Base-by-base conservation (phyloP, 2,329 filamentous ascomycete species). In the Tolypocladium pustulatum region DNA sequence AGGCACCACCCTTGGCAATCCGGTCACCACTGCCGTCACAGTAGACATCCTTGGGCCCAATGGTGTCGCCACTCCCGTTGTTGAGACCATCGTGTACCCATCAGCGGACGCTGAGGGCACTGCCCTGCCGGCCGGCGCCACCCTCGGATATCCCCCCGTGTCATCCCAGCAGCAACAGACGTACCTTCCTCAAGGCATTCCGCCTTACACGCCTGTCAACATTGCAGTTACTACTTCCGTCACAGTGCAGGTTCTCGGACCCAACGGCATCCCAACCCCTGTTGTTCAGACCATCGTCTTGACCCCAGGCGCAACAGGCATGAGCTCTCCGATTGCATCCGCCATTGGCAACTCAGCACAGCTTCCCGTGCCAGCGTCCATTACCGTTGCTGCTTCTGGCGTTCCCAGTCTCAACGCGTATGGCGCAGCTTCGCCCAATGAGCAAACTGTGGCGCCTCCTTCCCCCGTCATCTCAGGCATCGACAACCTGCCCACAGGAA, bases 211-310 rank as follows among this genome's bases (percentile, higher is more conserved):
- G 25, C 59, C 63, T 36, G 59, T 57, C 55, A 57, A 32, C 34
- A 60, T 32, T 34, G 62, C 61, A 2, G 55, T 68, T 46, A 72
- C 70, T 8, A 65, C 65, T 3, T 62, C 65, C 57, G 67, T 71
- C 30, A 72, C 72, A 2, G 61, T 69, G 37, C 60, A 68, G 17
- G 61, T 71, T 27, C 57, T 73, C 27, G 71, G 71, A 22, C 59
- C 66, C 13, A 65, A 73, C 62, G 71, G 71, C 7, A 58, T 66
- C n/a, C 62, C 62, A 1, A 72, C 71, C 2, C 63, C 71, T 15
- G 61, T 69, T 34, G 65, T 71, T 12, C 66, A 72, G 52, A 72
- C 71, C 15, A 62, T 73, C 36, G 62, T 74, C 27, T 60, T 71
- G 32, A 63, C 64, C 13, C 66, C 64, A 22, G 60, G 41, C 54